Evolutionary conservation across 306 rosid species (phyloP).

Genomic region (Lotus japonicus): DNA sequence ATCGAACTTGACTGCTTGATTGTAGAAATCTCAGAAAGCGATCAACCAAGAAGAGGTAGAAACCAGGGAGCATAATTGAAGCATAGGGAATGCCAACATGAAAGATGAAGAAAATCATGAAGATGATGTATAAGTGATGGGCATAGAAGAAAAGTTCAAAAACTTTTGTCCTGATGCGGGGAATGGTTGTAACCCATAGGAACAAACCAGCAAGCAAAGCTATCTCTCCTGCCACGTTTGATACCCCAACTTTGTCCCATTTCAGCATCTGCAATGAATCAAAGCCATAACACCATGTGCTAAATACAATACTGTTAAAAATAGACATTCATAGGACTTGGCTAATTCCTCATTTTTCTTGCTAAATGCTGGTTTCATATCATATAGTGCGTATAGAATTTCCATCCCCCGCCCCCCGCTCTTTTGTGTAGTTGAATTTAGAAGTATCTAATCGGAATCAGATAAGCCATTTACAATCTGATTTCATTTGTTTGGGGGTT

Average conservation of each 20-base stretch:
- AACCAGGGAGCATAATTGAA: conserved; percentile 51
- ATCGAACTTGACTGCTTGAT: conserved; percentile 29
- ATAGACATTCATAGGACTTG: too few species aligned
- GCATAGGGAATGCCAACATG: conserved; percentile 49
- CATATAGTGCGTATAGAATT: too few species aligned
- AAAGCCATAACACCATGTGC: not conserved
- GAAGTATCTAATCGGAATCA: too few species aligned
- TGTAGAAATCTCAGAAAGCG: conserved; percentile 51
- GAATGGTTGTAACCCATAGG: conserved; percentile 59
- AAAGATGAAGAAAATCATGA: conserved; percentile 45
- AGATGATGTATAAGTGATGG: conserved; percentile 49
- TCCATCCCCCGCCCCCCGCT: too few species aligned
- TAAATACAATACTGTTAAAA: not conserved
- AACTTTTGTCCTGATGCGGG: conserved; percentile 38
- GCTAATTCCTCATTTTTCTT: too few species aligned
- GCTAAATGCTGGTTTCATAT: too few species aligned
- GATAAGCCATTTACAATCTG: too few species aligned
- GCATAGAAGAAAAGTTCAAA: conserved; percentile 54
- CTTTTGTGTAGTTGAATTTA: too few species aligned
- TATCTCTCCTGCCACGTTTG: conserved; percentile 69
- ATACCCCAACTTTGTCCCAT: conserved; percentile 45
- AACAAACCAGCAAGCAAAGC: conserved; percentile 47
- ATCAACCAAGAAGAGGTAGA: conserved; percentile 57
- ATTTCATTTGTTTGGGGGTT: too few species aligned
- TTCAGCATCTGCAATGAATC: conserved; percentile 41